A percentile compares a stretch with the other conserved stretches of the same genome.
These are phyloP conservation scores for Penicillium digitatum DNA, from an alignment of 2,329 filamentous ascomycete genomes.

Conservation along the genomic window DNA sequence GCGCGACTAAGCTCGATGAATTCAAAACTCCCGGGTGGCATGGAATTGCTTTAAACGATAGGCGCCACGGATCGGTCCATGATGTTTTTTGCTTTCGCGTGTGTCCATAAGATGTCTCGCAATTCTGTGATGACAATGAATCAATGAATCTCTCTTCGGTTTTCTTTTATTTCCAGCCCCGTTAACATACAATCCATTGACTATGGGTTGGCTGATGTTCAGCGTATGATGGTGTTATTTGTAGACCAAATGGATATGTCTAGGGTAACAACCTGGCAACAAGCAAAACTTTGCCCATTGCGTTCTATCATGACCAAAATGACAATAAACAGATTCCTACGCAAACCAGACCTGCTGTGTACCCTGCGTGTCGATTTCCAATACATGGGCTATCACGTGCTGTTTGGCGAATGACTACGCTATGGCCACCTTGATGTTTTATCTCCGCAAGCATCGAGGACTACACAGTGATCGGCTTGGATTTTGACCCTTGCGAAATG, in stretches of 20 bases:
- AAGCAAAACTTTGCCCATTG: neutral
- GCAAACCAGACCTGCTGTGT: neutral
- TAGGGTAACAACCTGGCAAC: neutral
- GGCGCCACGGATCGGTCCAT: constrained; percentile 15
- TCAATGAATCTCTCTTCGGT: constrained; percentile 16
- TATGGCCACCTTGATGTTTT: constrained; percentile 26
- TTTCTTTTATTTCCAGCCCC: neutral
- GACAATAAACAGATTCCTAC: neutral
- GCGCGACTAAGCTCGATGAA: constrained; percentile 35
- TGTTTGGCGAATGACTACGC: constrained; percentile 10
- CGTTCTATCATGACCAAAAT: neutral
- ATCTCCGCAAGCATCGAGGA: constrained; percentile 18
- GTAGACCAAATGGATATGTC: neutral
- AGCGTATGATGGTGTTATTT: neutral
- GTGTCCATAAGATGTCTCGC: constrained; percentile 8
- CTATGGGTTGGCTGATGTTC: neutral
- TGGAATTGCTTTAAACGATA: constrained; percentile 16
- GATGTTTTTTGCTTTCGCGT: neutral
- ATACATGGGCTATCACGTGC: constrained; percentile 19
- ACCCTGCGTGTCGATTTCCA: neutral
- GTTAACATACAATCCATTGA: neutral
- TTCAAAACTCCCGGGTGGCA: constrained; percentile 14
- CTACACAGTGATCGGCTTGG: neutral
- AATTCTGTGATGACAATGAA: constrained; percentile 16
- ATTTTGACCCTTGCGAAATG: constrained; percentile 11